These are phyloP conservation scores for Cladosporium oxysporum DNA, from an alignment of 2,329 filamentous ascomycete genomes.

Conservation along the genomic window DNA sequence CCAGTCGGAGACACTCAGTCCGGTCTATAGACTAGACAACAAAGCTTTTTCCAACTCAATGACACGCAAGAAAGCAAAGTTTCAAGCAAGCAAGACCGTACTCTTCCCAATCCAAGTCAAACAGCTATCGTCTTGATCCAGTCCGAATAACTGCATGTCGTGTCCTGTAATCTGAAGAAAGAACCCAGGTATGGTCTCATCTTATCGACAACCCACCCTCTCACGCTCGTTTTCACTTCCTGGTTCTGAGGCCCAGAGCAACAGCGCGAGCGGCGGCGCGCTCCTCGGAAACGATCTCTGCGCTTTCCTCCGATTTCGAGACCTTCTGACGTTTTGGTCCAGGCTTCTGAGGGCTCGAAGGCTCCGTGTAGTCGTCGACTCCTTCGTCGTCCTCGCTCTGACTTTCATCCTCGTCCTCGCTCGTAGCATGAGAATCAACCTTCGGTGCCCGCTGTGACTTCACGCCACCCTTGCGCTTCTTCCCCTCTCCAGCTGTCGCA, in stretches of 20 bases:
- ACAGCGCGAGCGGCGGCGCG: not conserved
- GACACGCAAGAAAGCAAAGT: not conserved
- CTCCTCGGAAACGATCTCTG: not conserved
- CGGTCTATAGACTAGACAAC: not conserved
- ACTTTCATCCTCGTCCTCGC: not conserved
- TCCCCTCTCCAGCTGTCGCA: not conserved
- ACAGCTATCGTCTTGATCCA: not conserved
- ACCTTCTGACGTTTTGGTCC: not conserved
- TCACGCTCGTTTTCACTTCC: slow-evolving; percentile 1
- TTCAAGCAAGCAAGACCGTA: not conserved
- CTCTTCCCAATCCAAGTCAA: not conserved
- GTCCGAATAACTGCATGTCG: not conserved
- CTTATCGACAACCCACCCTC: not conserved
- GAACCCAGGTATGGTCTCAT: not conserved
- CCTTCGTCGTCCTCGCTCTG: not conserved
- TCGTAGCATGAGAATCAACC: not conserved
- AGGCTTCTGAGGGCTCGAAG: not conserved
- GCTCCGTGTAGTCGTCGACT: not conserved
- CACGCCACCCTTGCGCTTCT: not conserved
- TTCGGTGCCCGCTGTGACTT: not conserved
- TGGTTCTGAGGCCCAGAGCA: slow-evolving; percentile 8
- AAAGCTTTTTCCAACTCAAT: not conserved
- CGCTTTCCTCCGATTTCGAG: not conserved
- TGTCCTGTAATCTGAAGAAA: not conserved
- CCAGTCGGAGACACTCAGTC: not conserved